These are phyloP conservation scores for Basidiobolus heterosporus DNA, from an alignment of 371 early-diverging fungal genomes.

Conservation along the genomic window DNA sequence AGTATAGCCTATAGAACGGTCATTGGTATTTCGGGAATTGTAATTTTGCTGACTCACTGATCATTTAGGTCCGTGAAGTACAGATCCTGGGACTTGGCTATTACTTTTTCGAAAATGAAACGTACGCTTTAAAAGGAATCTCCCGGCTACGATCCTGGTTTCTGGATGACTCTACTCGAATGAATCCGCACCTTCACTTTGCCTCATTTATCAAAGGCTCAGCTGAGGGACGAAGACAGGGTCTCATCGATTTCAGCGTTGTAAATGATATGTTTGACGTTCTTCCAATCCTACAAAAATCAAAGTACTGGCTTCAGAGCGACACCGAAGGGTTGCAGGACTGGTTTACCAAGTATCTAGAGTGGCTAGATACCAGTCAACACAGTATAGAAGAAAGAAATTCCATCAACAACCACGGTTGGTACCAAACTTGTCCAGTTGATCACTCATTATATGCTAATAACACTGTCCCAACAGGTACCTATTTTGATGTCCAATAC, in stretches of 20 bases:
- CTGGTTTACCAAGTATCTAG: constrained; percentile 25
- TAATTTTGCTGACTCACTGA: too few species aligned
- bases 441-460: constrained; percentile 10
- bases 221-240: constrained; percentile 9
- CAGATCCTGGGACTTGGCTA: constrained; percentile 16
- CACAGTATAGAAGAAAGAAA: constrained; percentile 17
- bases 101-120: constrained; percentile 17
- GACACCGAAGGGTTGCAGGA: constrained; percentile 9
- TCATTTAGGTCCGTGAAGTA: constrained; percentile 18
- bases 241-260: constrained; percentile 17
- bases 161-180: constrained; percentile 15
- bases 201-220: constrained; percentile 15
- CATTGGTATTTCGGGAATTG: too few species aligned
- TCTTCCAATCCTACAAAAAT: not conserved
- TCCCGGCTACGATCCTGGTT: constrained; percentile 19
- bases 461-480: constrained; percentile 21
- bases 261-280: constrained; percentile 14
- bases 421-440: too few species aligned
- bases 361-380: constrained; percentile 24
- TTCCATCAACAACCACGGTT: constrained; percentile 28
- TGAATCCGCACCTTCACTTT: constrained; percentile 23
- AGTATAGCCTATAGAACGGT: too few species aligned
- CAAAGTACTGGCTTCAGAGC: not conserved
- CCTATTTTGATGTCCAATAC: constrained; percentile 19
- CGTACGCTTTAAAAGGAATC: constrained; percentile 15